Conservation (phyloP, 257 asterid genomes). For the Solanum appendiculatum region DNA sequence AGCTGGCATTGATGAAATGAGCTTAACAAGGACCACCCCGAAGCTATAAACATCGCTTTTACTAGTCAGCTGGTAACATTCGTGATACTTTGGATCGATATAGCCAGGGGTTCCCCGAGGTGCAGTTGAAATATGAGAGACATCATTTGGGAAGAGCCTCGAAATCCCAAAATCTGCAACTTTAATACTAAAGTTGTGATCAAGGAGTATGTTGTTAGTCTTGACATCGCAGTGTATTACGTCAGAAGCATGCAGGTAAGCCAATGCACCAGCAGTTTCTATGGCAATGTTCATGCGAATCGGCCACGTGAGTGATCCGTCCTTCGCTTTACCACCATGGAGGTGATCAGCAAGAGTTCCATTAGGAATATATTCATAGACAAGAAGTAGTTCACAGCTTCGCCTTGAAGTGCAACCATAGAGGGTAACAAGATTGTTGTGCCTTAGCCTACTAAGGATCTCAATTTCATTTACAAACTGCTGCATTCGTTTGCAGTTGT, state of each 20-base stretch:
- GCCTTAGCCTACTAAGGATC: background rate
- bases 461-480: slow-evolving; percentile 1
- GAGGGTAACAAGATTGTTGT: slow-evolving; percentile 2
- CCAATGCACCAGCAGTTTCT: background rate
- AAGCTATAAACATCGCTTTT: background rate
- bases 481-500: background rate
- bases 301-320: background rate
- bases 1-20: too few relatives aligned
- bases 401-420: background rate
- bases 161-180: slow-evolving; percentile 6
- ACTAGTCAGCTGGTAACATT: background rate
- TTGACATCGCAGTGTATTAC: background rate
- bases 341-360: slow-evolving; percentile 3
- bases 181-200: background rate
- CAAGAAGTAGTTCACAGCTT: background rate
- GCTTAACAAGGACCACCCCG: background rate
- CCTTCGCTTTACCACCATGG: background rate
- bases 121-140: slow-evolving; percentile 1
- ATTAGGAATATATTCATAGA: background rate
- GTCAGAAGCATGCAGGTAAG: background rate
- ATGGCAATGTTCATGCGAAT: background rate
- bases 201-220: slow-evolving; percentile 1
- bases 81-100: background rate
- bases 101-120: background rate
- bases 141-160: background rate